Base-by-base conservation (phyloP, 257 asterid genomes). In the Lavandula angustifolia region DNA sequence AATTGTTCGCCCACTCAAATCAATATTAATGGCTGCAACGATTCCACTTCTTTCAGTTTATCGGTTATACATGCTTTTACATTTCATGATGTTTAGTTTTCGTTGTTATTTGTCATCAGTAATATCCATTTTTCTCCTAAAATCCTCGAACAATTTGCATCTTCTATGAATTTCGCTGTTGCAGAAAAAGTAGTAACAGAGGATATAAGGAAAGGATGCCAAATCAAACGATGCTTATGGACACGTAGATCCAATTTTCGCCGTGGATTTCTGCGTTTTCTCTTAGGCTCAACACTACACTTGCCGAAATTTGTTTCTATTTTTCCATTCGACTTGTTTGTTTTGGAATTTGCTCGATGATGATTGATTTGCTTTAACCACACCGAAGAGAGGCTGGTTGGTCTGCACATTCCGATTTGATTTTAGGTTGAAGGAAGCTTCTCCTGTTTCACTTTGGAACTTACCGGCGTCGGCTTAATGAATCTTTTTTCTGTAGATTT, bases 331-430 rank as follows among this genome's bases (percentile, higher is more conserved):
- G 3, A 1, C 11, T 9, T 10, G 43, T 12, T 11, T 35, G 32
- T 38, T 1, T 6, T 0, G 7, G n/a, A 7, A 49, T 8, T n/a
- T 64, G 88, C 87, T 83, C 88, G 69, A 69, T 87, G 95, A 81
- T 82, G 95, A 85, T 81, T 70, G 56, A 60, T 78, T 81, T 82
- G 92, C 95, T 87, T 84, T 87, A 87, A 87, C 95, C 95, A 87
- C 92, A 82, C 95, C 72, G 95, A 87, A 76, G 60, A 67, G 81
- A 69, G 27, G 48, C 76, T 50, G 54, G 13, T 65, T 55, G 73
- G 61, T 35, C 18, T 47, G 49, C 14, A n/a, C 54, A 58, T 74
- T 69, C 60, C 67, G 71, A 66, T 58, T 69, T 69, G 84, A 71
- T 68, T 74, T 72, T 70, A 67, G 70, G 74, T 13, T 63, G 49